Evolutionary conservation across 345 rosid genomes (phyloP), one percentile per base, ranked within the genome.

Genomic region (Bretschneidera sinensis): DNA sequence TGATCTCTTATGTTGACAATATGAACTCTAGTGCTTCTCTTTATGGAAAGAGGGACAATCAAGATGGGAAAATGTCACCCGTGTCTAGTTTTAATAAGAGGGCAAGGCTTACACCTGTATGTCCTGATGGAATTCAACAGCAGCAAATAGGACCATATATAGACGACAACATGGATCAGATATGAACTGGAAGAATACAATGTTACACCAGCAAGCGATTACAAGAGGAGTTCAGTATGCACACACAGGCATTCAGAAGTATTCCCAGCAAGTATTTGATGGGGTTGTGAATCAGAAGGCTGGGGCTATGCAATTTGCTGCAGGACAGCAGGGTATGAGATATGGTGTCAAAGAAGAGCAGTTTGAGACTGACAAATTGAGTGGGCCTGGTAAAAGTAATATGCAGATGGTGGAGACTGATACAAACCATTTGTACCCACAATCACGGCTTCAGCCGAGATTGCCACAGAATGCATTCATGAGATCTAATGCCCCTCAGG

Each of bases 341-440:
- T 76, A 65, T 70, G 72, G 74, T 60, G 74, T 85, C 22, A 84
- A 88, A 78, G 91, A 87, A 70, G 97, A 86, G 64, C 97, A 82
- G 49, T 74, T 82, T 61, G 99, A 90, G 65, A 63, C 78, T 0
- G 88, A 81, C 69, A 85, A 83, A 69, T 55, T 80, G 74, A 91
- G 82, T 59, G 78, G 83, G 51, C 51, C 78, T 48, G 85, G 63
- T 67, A 84, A 79, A 74, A 81, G 56, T 74, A 81, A 79, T 67
- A 62, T 79, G 67, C 83, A 67, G 45, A 67, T 77, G 54, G n/a
- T n/a, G n/a, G 92, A 83, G 62, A 69, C 67, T 45, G 97, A 87
- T 60, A 66, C 71, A 61, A 84, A 76, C 68, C 87, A 73, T 68
- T 62, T 82, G 65, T 95, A 89, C 57, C 62, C 53, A 15, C 89